These are phyloP conservation scores for Umbelopsis sp. DNA, from an alignment of 192 early-diverging fungal genomes.

Conservation along the genomic window DNA sequence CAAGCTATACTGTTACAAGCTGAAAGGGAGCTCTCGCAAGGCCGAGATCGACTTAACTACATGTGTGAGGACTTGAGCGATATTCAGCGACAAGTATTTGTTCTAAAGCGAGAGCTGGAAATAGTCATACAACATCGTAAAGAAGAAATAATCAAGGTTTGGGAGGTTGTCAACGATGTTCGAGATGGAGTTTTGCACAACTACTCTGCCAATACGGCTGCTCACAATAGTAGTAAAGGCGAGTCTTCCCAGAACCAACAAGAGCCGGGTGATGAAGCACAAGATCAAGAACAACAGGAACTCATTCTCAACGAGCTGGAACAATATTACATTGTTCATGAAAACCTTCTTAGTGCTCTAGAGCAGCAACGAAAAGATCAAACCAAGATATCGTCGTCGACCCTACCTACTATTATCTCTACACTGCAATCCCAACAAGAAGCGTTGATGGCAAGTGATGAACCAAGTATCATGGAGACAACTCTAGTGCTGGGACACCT, in stretches of 20 bases:
- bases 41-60: constrained; percentile 38
- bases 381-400: constrained; percentile 39
- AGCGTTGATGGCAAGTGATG: constrained; percentile 26
- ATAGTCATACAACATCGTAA: constrained; percentile 49
- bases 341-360: constrained; percentile 41
- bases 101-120: constrained; percentile 46
- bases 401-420: constrained; percentile 35
- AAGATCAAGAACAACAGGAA: constrained; percentile 45
- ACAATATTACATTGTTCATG: constrained; percentile 42
- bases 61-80: constrained; percentile 52
- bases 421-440: constrained; percentile 42
- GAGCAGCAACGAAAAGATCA: constrained; percentile 52
- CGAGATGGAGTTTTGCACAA: constrained; percentile 24
- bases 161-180: constrained; percentile 56
- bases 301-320: constrained; percentile 52
- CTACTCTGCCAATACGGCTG: constrained; percentile 19
- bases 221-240: constrained; percentile 21
- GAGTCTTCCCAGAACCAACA: not conserved
- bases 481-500: constrained; percentile 40
- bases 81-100: constrained; percentile 44
- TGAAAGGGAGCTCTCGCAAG: constrained; percentile 42
- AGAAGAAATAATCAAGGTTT: constrained; percentile 52
- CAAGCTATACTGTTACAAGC: constrained; percentile 42
- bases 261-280: constrained; percentile 22
- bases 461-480: constrained; percentile 41